Evolutionary conservation across 1,139 yeast species (phyloP).

Genomic region (Saccharomyces hybrid): DNA sequence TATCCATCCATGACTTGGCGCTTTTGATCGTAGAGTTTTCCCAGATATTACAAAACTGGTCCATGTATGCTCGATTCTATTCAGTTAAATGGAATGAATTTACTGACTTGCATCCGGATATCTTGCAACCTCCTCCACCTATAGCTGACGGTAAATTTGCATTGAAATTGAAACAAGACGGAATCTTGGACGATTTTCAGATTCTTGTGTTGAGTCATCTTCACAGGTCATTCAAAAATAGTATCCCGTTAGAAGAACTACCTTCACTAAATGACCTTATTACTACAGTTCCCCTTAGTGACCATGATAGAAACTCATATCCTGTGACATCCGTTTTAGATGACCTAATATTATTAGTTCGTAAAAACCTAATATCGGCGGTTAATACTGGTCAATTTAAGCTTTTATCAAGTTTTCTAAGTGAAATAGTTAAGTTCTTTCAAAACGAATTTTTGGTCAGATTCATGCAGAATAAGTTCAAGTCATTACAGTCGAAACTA

Average conservation of each 20-base stretch:
- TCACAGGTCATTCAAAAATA: constrained; percentile 73
- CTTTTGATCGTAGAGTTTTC: constrained; percentile 61
- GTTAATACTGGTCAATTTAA: constrained; percentile 29
- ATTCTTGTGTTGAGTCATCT: constrained; percentile 57
- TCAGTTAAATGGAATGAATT: constrained; percentile 55
- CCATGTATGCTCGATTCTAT: constrained; percentile 70
- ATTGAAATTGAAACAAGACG: constrained; percentile 46
- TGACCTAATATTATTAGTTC: constrained; percentile 69
- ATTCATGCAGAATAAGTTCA: constrained; percentile 26
- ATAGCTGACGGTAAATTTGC: constrained; percentile 53
- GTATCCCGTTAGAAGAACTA: constrained; percentile 70
- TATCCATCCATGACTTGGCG: constrained; percentile 47
- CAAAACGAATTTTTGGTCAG: constrained; percentile 29
- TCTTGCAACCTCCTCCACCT: constrained; percentile 43
- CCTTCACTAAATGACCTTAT: constrained; percentile 40
- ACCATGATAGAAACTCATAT: constrained; percentile 36
- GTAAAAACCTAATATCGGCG: constrained; percentile 31
- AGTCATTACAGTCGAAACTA: constrained; percentile 22
- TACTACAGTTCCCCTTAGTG: constrained; percentile 32
- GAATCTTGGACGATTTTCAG: constrained; percentile 56
- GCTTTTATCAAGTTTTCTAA: constrained; percentile 22
- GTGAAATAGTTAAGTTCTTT: constrained; percentile 23
- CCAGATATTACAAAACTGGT: constrained; percentile 78
- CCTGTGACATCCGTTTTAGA: constrained; percentile 83
- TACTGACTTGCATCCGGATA: constrained; percentile 18